These are phyloP conservation scores for Crotalaria pallida DNA, from an alignment of 306 rosid genomes.

Conservation along the genomic window DNA sequence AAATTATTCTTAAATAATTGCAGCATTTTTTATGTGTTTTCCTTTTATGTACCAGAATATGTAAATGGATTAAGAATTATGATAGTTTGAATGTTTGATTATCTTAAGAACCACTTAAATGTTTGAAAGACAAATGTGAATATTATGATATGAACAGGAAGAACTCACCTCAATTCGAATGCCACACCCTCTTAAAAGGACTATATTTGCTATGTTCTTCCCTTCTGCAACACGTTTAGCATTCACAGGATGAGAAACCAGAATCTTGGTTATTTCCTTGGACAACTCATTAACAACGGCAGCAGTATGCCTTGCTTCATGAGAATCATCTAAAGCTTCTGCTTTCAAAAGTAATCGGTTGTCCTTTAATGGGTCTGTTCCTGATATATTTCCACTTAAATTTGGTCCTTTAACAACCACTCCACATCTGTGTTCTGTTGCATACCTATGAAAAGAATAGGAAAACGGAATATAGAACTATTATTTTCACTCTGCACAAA, in stretches of 20 bases:
- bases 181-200: constrained; percentile 91
- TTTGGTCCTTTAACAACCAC: constrained; percentile 92
- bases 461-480: background rate
- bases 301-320: constrained; percentile 82
- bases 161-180: constrained; percentile 84
- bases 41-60: background rate
- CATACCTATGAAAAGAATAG: constrained; percentile 55
- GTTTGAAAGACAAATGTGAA: constrained; percentile 8
- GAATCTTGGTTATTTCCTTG: constrained; percentile 80
- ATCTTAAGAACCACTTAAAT: background rate
- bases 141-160: constrained; percentile 4
- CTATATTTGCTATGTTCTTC: constrained; percentile 85
- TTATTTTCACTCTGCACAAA: constrained; percentile 11
- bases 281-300: constrained; percentile 78
- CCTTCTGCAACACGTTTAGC: constrained; percentile 77
- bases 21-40: background rate
- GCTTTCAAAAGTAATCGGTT: constrained; percentile 88
- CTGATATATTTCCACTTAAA: constrained; percentile 92
- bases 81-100: background rate
- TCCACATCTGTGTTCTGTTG: constrained; percentile 98
- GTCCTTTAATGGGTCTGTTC: constrained; percentile 91
- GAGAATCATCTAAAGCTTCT: constrained; percentile 75
- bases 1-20: background rate
- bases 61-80: background rate
- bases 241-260: constrained; percentile 81